Evolutionary conservation across 495 filamentous ascomycete species (phyloP), one percentile per base, ranked within the genome.

Genomic region (Penicillium samsonianum): DNA sequence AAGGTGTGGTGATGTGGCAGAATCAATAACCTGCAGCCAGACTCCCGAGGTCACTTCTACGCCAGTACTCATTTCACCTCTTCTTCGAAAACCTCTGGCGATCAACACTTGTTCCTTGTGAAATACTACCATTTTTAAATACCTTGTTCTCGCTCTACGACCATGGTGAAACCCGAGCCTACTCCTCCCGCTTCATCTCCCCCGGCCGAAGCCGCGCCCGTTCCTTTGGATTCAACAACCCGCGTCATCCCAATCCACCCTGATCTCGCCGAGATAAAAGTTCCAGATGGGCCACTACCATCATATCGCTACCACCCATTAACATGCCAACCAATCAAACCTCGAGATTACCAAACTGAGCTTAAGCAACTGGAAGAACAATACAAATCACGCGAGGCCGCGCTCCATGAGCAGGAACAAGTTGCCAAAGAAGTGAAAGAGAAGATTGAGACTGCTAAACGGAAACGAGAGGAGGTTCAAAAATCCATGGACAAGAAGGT

Each of bases 401-500:
- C 74, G 4, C 42, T 75, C n/a, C 76, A 71, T 49, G 76, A 68
- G 28, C 73, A 76, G 42, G 72, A 78, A 47, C 59, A 72, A 20
- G 62, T 64, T n/a, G 76, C 69, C 22, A 69, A 64, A 58, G 72
- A 80, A 62, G 64, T 69, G 14, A 74, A 69, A 56, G 64, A 70
- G 56, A 76, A 65, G 45, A 60, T 80, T 28, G 67, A 77, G 42
- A 71, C 72, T 33, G 64, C 67, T 1, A 69, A 75, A 53, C 64
- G 63, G 54, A 79, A 77, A 59, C 70, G 67, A 45, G 73, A 75
- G 33, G 69, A 78, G 17, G 64, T 78, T 0, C 73, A 79, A 50
- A 70, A 65, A 53, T 68, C 68, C 5, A 72, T 80, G 57, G 76
- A 79, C 47, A 78, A 78, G 62, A 80, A 78, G 59, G 63, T 67